These are phyloP conservation scores for Cercospora janseana DNA, from an alignment of 2,329 filamentous ascomycete genomes.

Conservation along the genomic window DNA sequence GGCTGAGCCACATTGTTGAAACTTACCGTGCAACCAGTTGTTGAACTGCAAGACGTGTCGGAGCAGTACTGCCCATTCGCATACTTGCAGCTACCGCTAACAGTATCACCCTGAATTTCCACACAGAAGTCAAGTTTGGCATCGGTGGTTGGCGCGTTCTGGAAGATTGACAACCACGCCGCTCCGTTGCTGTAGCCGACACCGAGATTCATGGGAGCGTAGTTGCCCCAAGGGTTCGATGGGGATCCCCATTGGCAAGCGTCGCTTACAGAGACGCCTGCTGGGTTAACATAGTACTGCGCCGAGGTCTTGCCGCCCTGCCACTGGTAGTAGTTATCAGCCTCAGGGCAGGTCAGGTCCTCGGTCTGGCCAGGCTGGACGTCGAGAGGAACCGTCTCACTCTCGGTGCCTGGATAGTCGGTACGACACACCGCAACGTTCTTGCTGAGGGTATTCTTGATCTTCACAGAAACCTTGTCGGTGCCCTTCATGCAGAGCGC, in stretches of 20 bases:
- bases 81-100: constrained; percentile 63
- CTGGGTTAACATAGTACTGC: constrained; percentile 95
- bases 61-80: constrained; percentile 62
- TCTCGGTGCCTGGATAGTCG: constrained; percentile 91
- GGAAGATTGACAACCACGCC: constrained; percentile 81
- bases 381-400: constrained; percentile 75
- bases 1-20: too few species aligned
- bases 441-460: constrained; percentile 70
- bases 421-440: constrained; percentile 82
- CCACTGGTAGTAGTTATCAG: constrained; percentile 74
- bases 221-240: constrained; percentile 68
- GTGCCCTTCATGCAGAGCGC: constrained; percentile 74
- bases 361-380: constrained; percentile 58
- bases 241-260: constrained; percentile 75
- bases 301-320: constrained; percentile 72
- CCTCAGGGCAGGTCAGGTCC: constrained; percentile 72
- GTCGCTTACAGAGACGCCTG: constrained; percentile 62
- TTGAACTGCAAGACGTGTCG: constrained; percentile 48
- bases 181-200: constrained; percentile 67
- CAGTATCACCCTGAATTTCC: constrained; percentile 66
- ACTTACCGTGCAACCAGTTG: constrained; percentile 79
- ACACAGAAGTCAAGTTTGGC: constrained; percentile 75
- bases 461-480: constrained; percentile 61
- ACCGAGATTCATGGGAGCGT: constrained; percentile 81
- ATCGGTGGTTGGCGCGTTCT: constrained; percentile 72